A percentile compares a stretch with the other conserved stretches of the same genome.
Evolutionary conservation across 2,329 filamentous ascomycete genomes (phyloP).

Genomic region (Sporothrix pallida): DNA sequence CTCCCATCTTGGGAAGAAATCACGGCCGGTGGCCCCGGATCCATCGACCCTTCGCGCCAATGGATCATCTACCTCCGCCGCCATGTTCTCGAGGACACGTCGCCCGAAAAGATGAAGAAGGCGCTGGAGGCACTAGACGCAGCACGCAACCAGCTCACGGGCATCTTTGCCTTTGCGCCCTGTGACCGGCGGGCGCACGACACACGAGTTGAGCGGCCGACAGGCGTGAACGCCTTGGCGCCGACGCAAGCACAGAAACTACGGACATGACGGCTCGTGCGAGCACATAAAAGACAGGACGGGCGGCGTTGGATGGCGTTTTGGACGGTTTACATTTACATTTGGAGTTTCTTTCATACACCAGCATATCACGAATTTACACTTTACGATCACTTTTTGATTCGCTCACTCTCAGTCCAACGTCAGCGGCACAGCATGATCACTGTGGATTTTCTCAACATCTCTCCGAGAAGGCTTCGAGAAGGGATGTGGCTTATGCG

Average conservation of each 20-base stretch:
- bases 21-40: background rate
- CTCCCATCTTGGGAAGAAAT: slow-evolving; percentile 56
- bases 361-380: background rate
- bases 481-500: background rate
- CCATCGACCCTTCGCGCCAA: slow-evolving; percentile 54
- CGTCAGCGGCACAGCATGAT: background rate
- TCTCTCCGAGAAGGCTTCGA: background rate
- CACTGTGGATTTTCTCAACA: background rate
- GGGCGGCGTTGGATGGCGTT: background rate
- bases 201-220: slow-evolving; percentile 50
- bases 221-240: slow-evolving; percentile 14
- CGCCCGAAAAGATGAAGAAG: slow-evolving; percentile 63
- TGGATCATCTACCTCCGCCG: slow-evolving; percentile 64
- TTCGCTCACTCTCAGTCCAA: background rate
- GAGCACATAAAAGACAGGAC: no score
- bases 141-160: slow-evolving; percentile 55
- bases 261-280: background rate
- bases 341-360: background rate
- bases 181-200: slow-evolving; percentile 61
- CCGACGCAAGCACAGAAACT: slow-evolving; percentile 34
- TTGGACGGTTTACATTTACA: no score
- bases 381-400: no score
- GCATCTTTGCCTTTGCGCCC: slow-evolving; percentile 58
- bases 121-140: slow-evolving; percentile 58
- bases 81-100: slow-evolving; percentile 61